Percentiles rank a stretch among this genome's conserved stretches.
These are phyloP conservation scores for Selaginella moellendorffii DNA, from an alignment of 75 land plant genomes.

Conservation along the genomic window DNA sequence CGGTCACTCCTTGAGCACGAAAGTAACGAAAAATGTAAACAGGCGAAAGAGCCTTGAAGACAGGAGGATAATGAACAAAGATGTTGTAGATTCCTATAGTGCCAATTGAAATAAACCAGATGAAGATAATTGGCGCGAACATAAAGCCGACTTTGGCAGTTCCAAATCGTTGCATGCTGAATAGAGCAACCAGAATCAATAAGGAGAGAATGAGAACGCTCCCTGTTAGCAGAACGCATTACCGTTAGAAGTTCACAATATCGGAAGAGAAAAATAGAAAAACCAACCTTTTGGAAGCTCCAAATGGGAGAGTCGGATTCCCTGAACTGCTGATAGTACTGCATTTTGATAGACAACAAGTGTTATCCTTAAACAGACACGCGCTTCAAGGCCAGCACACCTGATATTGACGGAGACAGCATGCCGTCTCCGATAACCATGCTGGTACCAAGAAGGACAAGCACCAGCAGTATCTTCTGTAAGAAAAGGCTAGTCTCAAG, in stretches of 20 bases:
- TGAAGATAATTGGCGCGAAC: conserved; percentile 40
- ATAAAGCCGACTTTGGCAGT: conserved; percentile 23
- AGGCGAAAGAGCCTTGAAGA: conserved; percentile 47
- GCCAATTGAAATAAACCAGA: conserved; percentile 49
- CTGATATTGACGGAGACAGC: conserved; percentile 84
- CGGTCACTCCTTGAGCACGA: conserved; percentile 23
- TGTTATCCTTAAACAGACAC: neutral
- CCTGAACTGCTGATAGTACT: neutral
- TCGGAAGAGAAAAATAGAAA: too few species aligned
- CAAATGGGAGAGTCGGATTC: neutral
- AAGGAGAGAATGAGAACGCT: neutral
- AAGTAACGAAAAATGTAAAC: conserved; percentile 35
- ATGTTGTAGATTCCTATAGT: conserved; percentile 52
- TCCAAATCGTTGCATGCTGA: conserved; percentile 9
- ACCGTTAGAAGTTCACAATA: too few species aligned
- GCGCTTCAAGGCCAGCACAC: conserved; percentile 26
- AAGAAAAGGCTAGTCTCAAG: conserved; percentile 26
- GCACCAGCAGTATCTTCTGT: conserved; percentile 42
- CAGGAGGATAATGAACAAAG: conserved; percentile 27
- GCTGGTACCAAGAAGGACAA: conserved; percentile 74
- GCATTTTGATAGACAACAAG: neutral
- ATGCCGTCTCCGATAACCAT: conserved; percentile 84
- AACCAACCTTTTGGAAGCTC: neutral
- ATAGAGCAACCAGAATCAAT: neutral
- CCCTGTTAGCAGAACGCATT: too few species aligned